Conservation (phyloP, 2,329 filamentous ascomycete genomes). For the Hortaea werneckii region DNA sequence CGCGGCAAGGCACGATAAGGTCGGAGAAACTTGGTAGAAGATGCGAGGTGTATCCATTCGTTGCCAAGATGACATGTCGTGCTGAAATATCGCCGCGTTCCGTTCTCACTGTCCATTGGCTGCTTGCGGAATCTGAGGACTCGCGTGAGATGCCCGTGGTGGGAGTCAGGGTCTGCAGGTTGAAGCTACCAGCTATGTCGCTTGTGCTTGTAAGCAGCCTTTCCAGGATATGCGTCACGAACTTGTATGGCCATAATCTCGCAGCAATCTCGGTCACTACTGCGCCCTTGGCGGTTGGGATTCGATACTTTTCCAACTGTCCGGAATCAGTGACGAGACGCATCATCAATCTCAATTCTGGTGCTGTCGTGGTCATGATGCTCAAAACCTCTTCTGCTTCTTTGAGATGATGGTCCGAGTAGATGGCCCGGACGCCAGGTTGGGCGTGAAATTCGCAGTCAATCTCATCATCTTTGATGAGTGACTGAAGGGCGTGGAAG, state of each 20-base stretch:
- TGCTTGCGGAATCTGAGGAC: conserved; percentile 3
- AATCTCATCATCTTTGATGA: conserved; percentile 49
- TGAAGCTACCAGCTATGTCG: conserved; percentile 39
- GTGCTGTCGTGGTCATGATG: conserved; percentile 40
- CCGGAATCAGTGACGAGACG: conserved; percentile 30
- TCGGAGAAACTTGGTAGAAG: conserved; percentile 59
- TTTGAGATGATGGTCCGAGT: conserved; percentile 45
- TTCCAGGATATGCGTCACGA: conserved; percentile 63
- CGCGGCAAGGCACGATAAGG: conserved; percentile 67
- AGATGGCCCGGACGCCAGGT: conserved; percentile 55
- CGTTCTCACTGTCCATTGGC: conserved; percentile 54
- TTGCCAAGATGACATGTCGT: conserved; percentile 60
- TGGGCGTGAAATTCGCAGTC: conserved; percentile 60
- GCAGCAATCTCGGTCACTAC: conserved; percentile 56
- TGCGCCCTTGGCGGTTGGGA: conserved; percentile 48
- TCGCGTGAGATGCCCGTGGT: conserved; percentile 30
- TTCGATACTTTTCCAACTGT: conserved; percentile 43
- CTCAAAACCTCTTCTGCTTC: conserved; percentile 43
- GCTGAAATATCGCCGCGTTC: conserved; percentile 56
- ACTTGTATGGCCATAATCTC: conserved; percentile 74
- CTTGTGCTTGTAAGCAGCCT: conserved; percentile 36
- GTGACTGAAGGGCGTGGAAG: conserved; percentile 47
- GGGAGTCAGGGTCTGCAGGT: conserved; percentile 65
- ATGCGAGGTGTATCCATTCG: conserved; percentile 74
- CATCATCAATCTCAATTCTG: conserved; percentile 44